Conservation (phyloP, 2,329 filamentous ascomycete genomes). For the Salinomyces thailandicus region DNA sequence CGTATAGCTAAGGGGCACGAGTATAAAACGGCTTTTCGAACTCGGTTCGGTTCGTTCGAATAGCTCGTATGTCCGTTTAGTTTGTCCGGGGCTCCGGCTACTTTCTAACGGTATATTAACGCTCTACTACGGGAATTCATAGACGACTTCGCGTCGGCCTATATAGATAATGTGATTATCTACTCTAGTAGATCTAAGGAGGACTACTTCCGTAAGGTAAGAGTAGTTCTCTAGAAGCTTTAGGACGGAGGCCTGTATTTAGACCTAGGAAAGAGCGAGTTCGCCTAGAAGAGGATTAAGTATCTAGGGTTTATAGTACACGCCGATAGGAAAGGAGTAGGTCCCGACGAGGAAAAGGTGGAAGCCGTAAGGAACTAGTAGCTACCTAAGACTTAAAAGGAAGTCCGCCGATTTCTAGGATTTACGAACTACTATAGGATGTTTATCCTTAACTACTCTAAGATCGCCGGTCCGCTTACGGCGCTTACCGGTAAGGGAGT, state of each 20-base stretch:
- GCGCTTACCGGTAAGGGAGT: constrained; percentile 8
- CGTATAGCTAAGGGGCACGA: background rate
- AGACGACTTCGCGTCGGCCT: constrained; percentile 7
- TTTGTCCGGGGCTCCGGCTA: constrained; percentile 10
- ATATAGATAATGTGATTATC: constrained; percentile 4
- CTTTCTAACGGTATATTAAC: constrained; percentile 12
- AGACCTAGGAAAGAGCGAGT: constrained; percentile 4
- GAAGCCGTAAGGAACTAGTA: constrained; percentile 1
- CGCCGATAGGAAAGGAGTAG: constrained; percentile 7
- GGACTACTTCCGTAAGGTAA: background rate
- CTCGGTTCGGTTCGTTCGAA: constrained; percentile 7
- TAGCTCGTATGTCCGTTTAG: constrained; percentile 16
- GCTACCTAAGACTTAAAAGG: constrained; percentile 3
- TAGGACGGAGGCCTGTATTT: constrained; percentile 3
- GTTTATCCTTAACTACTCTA: constrained; percentile 18
- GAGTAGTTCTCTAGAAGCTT: constrained; percentile 4
- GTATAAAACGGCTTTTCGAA: constrained; percentile 4
- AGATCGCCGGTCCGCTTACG: constrained; percentile 6
- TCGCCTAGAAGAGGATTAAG: constrained; percentile 4
- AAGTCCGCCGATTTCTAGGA: constrained; percentile 15
- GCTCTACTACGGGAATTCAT: constrained; percentile 7
- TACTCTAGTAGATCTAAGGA: background rate
- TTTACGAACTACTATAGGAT: constrained; percentile 17
- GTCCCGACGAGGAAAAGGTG: constrained; percentile 7
- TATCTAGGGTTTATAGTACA: constrained; percentile 4